Evolutionary conservation across 257 asterid genomes (phyloP).

Genomic region (Scutellaria barbata): DNA sequence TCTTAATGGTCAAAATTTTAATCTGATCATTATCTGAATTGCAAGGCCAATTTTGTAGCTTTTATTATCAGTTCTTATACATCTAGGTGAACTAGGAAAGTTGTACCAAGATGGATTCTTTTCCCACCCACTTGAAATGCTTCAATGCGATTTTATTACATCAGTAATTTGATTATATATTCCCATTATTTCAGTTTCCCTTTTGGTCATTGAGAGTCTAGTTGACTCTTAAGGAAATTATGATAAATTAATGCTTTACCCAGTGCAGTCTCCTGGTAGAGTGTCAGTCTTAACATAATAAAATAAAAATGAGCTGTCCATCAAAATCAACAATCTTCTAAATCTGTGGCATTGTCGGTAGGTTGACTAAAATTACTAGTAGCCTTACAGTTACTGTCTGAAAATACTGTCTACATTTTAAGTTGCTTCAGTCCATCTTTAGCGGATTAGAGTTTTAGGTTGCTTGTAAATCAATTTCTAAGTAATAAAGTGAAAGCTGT

Average conservation of each 20-base stretch:
- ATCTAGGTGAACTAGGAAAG: constrained; percentile 10
- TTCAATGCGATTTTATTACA: not conserved
- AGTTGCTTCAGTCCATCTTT: constrained; percentile 2
- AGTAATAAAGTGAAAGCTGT: not conserved
- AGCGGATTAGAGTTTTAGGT: not conserved
- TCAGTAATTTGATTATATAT: not conserved
- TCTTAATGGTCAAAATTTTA: not conserved
- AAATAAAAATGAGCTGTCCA: not conserved
- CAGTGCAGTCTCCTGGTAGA: not conserved
- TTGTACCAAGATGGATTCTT: constrained; percentile 22
- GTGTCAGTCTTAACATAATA: constrained; percentile 6
- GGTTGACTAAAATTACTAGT: not conserved
- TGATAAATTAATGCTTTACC: constrained; percentile 13
- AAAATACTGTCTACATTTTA: not conserved
- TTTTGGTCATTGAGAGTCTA: constrained; percentile 14
- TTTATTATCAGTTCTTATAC: not conserved
- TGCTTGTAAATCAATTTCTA: not conserved
- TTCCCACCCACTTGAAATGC: constrained; percentile 16
- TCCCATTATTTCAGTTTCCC: constrained; percentile 3
- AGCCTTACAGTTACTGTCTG: not conserved
- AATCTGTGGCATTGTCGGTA: not conserved
- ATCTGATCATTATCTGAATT: not conserved
- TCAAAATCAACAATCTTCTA: not conserved
- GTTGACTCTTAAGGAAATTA: constrained; percentile 5
- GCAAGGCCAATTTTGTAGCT: constrained; percentile 3